A percentile compares a stretch with the other conserved stretches of the same genome.
phyloP scores from a whole-genome alignment of 2,329 filamentous ascomycete genomes.

The Exophiala dermatitidis region DNA sequence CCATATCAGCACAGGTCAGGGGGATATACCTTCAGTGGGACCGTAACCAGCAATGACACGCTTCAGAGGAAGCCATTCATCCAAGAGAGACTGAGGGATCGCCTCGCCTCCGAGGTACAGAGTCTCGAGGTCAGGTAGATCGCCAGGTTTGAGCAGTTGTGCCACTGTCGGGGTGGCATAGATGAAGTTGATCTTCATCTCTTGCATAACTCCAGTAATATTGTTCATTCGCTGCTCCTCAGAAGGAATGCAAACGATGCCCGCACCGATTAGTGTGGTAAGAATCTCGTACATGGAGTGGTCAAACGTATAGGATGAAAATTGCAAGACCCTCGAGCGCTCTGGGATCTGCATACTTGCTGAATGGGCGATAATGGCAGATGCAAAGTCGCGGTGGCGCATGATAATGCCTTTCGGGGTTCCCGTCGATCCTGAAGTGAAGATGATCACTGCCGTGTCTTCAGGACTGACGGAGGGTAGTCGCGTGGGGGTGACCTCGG shows the following conservation, averaged over 20 bases:
- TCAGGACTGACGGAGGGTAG: not conserved
- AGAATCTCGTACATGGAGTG: not conserved
- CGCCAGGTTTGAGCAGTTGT: not conserved
- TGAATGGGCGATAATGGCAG: not conserved
- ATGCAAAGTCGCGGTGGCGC: constrained; percentile 43
- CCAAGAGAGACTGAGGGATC: too few relatives aligned
- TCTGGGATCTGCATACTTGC: too few relatives aligned
- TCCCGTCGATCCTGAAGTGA: constrained; percentile 51
- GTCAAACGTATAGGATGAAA: not conserved
- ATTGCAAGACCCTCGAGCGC: not conserved
- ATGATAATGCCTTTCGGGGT: constrained; percentile 58
- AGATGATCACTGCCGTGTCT: constrained; percentile 47
- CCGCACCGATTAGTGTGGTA: not conserved
- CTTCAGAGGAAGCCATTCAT: too few relatives aligned
- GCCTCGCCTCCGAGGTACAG: too few relatives aligned
- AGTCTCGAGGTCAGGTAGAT: too few relatives aligned
- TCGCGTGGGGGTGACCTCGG: too few relatives aligned
- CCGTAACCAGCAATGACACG: too few relatives aligned
- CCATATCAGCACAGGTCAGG: too few relatives aligned
- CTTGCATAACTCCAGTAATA: not conserved
- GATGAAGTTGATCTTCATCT: not conserved
- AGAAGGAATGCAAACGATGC: not conserved
- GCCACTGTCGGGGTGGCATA: not conserved
- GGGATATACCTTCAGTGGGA: too few relatives aligned
- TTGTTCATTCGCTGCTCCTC: not conserved